phyloP scores from a whole-genome alignment of 495 filamentous ascomycete species.

The Aspergillus steynii region DNA sequence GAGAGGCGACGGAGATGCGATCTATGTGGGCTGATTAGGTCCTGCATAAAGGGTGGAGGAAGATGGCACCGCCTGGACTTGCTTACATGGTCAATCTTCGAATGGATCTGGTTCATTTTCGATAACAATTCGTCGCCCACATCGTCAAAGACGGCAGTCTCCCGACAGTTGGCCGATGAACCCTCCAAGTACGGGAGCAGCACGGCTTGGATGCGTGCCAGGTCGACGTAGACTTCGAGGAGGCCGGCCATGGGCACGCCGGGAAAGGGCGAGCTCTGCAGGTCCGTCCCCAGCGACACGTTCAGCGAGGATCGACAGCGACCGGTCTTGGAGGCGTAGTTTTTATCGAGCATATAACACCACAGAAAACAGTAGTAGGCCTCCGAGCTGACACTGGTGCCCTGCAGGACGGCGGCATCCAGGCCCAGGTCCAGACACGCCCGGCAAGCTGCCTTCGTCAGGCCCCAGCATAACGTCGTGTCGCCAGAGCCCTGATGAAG shows the following conservation, averaged over 20 bases:
- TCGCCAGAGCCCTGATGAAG: slow-evolving; percentile 26
- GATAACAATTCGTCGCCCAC: slow-evolving; percentile 10
- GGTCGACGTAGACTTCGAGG: slow-evolving; percentile 18
- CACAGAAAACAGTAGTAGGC: slow-evolving; percentile 27
- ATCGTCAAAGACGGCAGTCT: background rate
- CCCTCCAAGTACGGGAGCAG: slow-evolving; percentile 13
- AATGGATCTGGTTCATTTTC: slow-evolving; percentile 20
- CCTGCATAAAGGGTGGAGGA: background rate
- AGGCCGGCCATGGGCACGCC: slow-evolving; percentile 11
- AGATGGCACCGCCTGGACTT: background rate
- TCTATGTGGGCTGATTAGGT: slow-evolving; percentile 1
- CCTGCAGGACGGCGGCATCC: background rate
- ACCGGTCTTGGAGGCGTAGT: slow-evolving; percentile 23
- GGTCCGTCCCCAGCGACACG: background rate
- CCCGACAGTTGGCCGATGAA: background rate
- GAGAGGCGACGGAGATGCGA: slow-evolving; percentile 10
- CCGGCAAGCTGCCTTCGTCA: slow-evolving; percentile 23
- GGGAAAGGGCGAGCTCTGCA: background rate
- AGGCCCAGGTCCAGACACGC: slow-evolving; percentile 21
- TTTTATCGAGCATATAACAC: slow-evolving; percentile 28
- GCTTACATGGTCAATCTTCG: slow-evolving; percentile 18
- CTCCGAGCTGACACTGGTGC: slow-evolving; percentile 10
- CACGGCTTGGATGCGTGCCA: slow-evolving; percentile 24
- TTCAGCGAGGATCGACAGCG: slow-evolving; percentile 13
- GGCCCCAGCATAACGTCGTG: slow-evolving; percentile 14